Percentiles rank a stretch among this genome's conserved stretches.
Evolutionary conservation across 768 basidiomycete species (phyloP).

Genomic region (Podaxis sp.): DNA sequence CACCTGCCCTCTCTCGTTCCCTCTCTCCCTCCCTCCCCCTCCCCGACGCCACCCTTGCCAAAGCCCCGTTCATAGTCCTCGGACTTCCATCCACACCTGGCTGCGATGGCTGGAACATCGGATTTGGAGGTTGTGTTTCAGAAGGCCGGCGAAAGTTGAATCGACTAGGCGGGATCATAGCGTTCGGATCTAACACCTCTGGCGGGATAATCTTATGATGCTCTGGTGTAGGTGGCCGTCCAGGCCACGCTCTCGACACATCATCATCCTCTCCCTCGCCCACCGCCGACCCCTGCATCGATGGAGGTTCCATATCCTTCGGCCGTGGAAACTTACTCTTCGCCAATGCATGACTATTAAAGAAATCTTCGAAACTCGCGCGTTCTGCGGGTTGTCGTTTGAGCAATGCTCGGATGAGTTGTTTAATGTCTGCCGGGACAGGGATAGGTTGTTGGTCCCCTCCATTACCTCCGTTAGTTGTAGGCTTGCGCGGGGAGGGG

Average conservation of each 20-base stretch:
- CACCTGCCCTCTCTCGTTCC: background rate
- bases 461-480: constrained; percentile 47
- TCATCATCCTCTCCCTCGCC: constrained; percentile 27
- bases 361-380: constrained; percentile 91
- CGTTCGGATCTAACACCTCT: constrained; percentile 77
- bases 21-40: background rate
- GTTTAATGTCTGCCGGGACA: constrained; percentile 84
- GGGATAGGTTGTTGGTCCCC: constrained; percentile 31
- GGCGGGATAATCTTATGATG: constrained; percentile 75
- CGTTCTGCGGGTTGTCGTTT: constrained; percentile 84
- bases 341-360: constrained; percentile 73
- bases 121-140: constrained; percentile 15
- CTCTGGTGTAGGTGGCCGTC: constrained; percentile 57
- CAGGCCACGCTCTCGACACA: constrained; percentile 31
- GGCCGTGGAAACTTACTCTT: constrained; percentile 78
- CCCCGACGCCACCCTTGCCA: constrained; percentile 18
- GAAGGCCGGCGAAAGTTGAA: constrained; percentile 62
- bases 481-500: constrained; percentile 37
- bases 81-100: constrained; percentile 26
- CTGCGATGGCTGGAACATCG: background rate
- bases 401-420: constrained; percentile 79
- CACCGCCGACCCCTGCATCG: constrained; percentile 12
- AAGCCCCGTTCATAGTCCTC: constrained; percentile 18
- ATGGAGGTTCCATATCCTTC: constrained; percentile 31
- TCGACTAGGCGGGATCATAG: constrained; percentile 80